phyloP scores from a whole-genome alignment of 2,329 filamentous ascomycete species.

The Tolypocladium tundrense region DNA sequence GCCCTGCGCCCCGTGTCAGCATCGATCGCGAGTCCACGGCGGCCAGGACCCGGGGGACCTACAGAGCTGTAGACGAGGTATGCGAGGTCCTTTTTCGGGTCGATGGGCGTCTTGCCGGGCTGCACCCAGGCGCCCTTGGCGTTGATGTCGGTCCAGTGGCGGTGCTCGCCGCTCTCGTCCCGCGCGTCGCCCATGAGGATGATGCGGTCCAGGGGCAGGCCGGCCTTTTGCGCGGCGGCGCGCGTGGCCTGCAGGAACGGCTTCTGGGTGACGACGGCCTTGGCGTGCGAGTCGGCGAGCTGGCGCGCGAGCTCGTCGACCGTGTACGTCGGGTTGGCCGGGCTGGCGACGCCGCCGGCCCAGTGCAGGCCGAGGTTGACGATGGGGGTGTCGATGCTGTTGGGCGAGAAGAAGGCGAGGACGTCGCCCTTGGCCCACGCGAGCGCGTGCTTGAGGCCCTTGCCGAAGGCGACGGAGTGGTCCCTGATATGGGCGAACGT shows the following conservation, averaged over 20 bases:
- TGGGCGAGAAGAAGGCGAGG: conserved; percentile 72
- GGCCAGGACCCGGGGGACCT: conserved; percentile 3
- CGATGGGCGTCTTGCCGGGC: conserved; percentile 45
- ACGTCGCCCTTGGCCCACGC: conserved; percentile 78
- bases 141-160: conserved; percentile 63
- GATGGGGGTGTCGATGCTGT: conserved; percentile 72
- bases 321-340: conserved; percentile 82
- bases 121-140: conserved; percentile 44
- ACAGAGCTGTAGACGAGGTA: conserved; percentile 77
- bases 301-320: conserved; percentile 76
- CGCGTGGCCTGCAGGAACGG: conserved; percentile 53
- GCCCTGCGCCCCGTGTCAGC: conserved; percentile 31
- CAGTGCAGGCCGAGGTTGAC: conserved; percentile 71
- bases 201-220: conserved; percentile 61
- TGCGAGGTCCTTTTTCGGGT: conserved; percentile 62
- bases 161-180: conserved; percentile 47
- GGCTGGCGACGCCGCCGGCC: conserved; percentile 74
- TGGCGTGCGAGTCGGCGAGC: conserved; percentile 66
- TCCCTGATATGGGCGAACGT: conserved; percentile 59
- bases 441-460: conserved; percentile 63
- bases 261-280: conserved; percentile 64
- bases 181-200: conserved; percentile 63
- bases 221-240: conserved; percentile 58
- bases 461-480: conserved; percentile 65
- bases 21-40: too few species aligned